phyloP scores from a whole-genome alignment of 2,329 filamentous ascomycete species.

The Scedosporium boydii region DNA sequence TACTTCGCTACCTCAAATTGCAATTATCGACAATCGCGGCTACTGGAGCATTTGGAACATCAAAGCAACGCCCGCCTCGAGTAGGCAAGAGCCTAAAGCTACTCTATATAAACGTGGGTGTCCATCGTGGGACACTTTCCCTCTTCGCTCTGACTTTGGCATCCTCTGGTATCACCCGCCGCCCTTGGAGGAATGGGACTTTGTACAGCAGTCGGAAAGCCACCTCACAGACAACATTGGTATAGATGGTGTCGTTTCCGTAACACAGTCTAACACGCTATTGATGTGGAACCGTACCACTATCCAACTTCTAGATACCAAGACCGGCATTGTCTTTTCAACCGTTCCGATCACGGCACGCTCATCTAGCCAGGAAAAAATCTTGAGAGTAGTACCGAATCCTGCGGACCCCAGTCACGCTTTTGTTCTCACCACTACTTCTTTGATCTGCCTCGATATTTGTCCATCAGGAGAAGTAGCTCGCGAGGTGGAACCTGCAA shows the following conservation, averaged over 20 bases:
- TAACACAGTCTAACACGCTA: slow-evolving; percentile 4
- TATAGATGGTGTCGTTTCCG: background rate
- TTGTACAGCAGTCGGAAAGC: background rate
- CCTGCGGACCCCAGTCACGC: slow-evolving; percentile 2
- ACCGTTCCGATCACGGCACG: slow-evolving; percentile 3
- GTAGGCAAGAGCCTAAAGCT: background rate
- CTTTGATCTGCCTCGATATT: slow-evolving; percentile 7
- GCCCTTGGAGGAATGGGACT: background rate
- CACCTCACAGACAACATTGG: background rate
- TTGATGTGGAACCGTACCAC: slow-evolving; percentile 9
- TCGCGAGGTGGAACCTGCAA: background rate
- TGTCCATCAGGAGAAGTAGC: background rate
- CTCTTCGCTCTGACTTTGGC: background rate
- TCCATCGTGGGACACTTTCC: background rate
- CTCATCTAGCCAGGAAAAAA: slow-evolving; percentile 6
- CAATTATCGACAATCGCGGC: slow-evolving; percentile 54
- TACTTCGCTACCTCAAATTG: slow-evolving; percentile 49
- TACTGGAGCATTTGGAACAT: slow-evolving; percentile 59
- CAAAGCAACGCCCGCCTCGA: background rate
- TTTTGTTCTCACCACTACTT: slow-evolving; percentile 9
- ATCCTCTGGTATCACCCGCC: slow-evolving; percentile 3
- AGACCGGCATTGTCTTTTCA: background rate
- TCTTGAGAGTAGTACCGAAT: slow-evolving; percentile 7
- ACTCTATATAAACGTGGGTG: background rate
- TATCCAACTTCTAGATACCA: slow-evolving; percentile 4